A percentile compares a stretch with the other conserved stretches of the same genome.
These are phyloP conservation scores for Fusarium devonianum DNA, from an alignment of 2,329 filamentous ascomycete genomes.

Conservation along the genomic window DNA sequence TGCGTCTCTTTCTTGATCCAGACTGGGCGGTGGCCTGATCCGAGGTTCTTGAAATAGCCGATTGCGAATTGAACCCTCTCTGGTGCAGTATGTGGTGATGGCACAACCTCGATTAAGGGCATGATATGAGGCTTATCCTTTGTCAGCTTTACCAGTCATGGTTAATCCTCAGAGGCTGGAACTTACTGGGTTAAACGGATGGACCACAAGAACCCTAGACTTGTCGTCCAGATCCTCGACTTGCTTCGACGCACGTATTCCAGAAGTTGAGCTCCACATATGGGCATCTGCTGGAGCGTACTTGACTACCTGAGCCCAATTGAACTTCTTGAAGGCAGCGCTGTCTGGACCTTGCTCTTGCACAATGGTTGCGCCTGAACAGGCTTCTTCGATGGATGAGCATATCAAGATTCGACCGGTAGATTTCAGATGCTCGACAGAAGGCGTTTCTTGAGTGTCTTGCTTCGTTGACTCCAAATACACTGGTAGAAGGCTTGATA, in stretches of 20 bases:
- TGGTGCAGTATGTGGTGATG: slow-evolving; percentile 13
- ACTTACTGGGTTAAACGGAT: slow-evolving; percentile 29
- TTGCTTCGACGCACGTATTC: slow-evolving; percentile 24
- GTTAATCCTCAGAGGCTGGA: background rate
- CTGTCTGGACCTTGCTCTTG: slow-evolving; percentile 35
- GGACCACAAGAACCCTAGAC: slow-evolving; percentile 20
- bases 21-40: slow-evolving; percentile 25
- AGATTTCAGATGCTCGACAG: background rate
- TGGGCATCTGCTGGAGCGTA: slow-evolving; percentile 1
- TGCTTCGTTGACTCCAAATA: slow-evolving; percentile 21
- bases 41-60: slow-evolving; percentile 18
- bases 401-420: slow-evolving; percentile 13
- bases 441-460: fast-evolving
- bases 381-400: slow-evolving; percentile 18
- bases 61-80: slow-evolving; percentile 21
- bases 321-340: slow-evolving; percentile 28
- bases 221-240: slow-evolving; percentile 22
- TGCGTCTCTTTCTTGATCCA: slow-evolving; percentile 31
- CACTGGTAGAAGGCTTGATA: slow-evolving; percentile 12
- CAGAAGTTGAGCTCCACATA: slow-evolving; percentile 31
- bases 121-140: slow-evolving; percentile 23
- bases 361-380: slow-evolving; percentile 15
- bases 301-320: slow-evolving; percentile 17
- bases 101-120: slow-evolving; percentile 30
- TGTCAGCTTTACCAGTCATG: background rate